Evolutionary conservation across 164 flowering plant genomes (phyloP).

Genomic region (Tetracentron sinense): DNA sequence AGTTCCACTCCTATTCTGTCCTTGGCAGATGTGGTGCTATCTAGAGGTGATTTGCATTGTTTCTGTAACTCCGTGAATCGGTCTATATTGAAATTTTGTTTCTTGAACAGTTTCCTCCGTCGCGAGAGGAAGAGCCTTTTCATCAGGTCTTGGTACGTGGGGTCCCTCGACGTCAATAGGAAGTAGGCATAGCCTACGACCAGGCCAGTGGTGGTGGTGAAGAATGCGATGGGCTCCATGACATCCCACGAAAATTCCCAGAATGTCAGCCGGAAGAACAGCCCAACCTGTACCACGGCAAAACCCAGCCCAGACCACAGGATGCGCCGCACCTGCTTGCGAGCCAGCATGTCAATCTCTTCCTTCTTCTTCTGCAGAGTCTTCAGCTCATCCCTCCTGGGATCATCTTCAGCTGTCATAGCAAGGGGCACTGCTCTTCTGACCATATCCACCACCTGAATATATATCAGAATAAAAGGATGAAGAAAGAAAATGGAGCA

Average conservation of each 20-base stretch:
- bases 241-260: conserved; percentile 99
- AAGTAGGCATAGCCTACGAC: conserved; percentile 82
- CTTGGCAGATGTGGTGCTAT: conserved; percentile 18
- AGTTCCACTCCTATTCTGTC: conserved; percentile 24
- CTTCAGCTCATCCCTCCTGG: conserved; percentile 58
- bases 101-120: conserved; percentile 69
- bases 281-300: conserved; percentile 60
- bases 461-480: neutral
- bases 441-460: conserved; percentile 73
- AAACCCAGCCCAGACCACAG: conserved; percentile 72
- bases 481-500: neutral
- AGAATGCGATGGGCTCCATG: conserved; percentile 90
- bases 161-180: conserved; percentile 76
- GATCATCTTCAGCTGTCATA: conserved; percentile 65
- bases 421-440: conserved; percentile 77
- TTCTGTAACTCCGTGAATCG: conserved; percentile 59
- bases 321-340: conserved; percentile 68
- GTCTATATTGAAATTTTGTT: conserved; percentile 47
- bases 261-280: conserved; percentile 82
- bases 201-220: conserved; percentile 60
- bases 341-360: conserved; percentile 71
- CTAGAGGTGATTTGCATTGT: conserved; percentile 48
- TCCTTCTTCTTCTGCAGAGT: conserved; percentile 59
- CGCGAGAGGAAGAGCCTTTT: conserved; percentile 72
- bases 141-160: conserved; percentile 80